phyloP scores from a whole-genome alignment of 352 stramenopile species.

The Thalassiosira hispida region DNA sequence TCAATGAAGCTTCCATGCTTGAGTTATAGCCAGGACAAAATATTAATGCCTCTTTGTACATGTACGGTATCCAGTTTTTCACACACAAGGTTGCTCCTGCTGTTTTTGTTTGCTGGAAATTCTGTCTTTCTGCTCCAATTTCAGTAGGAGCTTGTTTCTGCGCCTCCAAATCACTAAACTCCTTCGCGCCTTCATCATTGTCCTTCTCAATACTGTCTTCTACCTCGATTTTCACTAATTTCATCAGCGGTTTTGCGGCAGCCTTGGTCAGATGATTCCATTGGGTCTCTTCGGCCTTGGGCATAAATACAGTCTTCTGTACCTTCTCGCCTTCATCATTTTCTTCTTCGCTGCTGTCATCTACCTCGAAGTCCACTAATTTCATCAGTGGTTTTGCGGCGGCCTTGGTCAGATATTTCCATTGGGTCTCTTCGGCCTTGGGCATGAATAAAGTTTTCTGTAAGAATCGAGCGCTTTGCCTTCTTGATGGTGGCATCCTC shows the following conservation, averaged over 20 bases:
- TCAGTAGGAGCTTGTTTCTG: not conserved
- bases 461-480: slow-evolving; percentile 1
- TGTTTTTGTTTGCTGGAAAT: not conserved
- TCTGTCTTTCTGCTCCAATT: not conserved
- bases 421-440: not conserved
- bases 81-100: slow-evolving; percentile 15
- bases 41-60: slow-evolving; percentile 60
- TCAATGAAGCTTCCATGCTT: slow-evolving; percentile 36
- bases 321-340: slow-evolving; percentile 4
- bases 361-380: not conserved
- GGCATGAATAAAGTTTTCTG: slow-evolving; percentile 13
- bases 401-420: not conserved
- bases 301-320: slow-evolving; percentile 6
- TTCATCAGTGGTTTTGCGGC: not conserved
- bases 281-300: not conserved
- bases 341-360: not conserved
- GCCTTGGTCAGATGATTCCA: not conserved
- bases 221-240: not conserved
- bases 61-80: slow-evolving; percentile 22
- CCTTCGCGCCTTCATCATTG: slow-evolving; percentile 2
- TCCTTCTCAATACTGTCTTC: not conserved
- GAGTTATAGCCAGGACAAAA: slow-evolving; percentile 71
- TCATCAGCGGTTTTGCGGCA: not conserved
- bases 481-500: too few species aligned
- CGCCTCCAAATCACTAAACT: not conserved